Percentiles rank a stretch among this genome's conserved stretches.
These are phyloP conservation scores for Amylostereum areolatum DNA, from an alignment of 1,284 basidiomycete genomes.

Conservation along the genomic window DNA sequence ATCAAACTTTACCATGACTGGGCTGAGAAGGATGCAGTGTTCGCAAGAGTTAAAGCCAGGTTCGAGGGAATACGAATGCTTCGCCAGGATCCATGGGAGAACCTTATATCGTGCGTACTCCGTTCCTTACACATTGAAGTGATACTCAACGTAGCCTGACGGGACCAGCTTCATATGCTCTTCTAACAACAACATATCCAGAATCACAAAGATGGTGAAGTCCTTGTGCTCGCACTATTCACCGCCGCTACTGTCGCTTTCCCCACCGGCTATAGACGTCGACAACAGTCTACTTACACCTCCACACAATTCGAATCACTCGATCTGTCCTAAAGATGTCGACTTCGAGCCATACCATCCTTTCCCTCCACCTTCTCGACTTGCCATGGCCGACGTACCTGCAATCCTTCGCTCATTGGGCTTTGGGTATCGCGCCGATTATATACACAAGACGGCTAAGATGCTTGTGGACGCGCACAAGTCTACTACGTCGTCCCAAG, in stretches of 20 bases:
- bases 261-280: constrained; percentile 26
- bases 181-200: constrained; percentile 93
- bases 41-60: constrained; percentile 55
- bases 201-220: constrained; percentile 89
- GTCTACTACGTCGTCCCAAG: constrained; percentile 8
- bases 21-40: constrained; percentile 71
- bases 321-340: constrained; percentile 12
- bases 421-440: constrained; percentile 94
- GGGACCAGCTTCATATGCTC: constrained; percentile 88
- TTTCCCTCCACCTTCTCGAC: constrained; percentile 74
- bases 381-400: constrained; percentile 63
- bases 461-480: constrained; percentile 65
- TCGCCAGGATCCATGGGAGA: constrained; percentile 95
- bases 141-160: constrained; percentile 3
- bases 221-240: constrained; percentile 69
- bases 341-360: constrained; percentile 59
- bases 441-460: constrained; percentile 78
- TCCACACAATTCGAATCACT: neutral
- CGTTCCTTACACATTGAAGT: neutral
- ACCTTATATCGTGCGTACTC: constrained; percentile 75
- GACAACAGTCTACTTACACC: constrained; percentile 6
- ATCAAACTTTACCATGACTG: constrained; percentile 76
- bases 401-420: constrained; percentile 73
- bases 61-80: constrained; percentile 74
- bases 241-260: constrained; percentile 49